Percentiles rank a stretch among this genome's conserved stretches.
Evolutionary conservation across 306 rosid species (phyloP).

Genomic region (Bauhinia variegata): DNA sequence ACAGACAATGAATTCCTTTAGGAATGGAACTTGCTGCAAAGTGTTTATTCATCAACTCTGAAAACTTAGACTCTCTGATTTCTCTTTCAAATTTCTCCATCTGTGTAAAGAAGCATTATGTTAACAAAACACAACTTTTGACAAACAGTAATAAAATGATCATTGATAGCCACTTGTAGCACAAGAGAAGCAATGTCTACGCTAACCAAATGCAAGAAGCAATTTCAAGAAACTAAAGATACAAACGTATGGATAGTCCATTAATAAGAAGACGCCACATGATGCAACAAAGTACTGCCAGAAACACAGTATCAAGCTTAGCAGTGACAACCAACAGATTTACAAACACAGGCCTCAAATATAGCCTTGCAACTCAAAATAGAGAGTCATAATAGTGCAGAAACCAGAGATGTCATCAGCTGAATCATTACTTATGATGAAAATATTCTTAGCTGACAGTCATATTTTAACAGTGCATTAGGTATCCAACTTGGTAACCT

Average conservation of each 20-base stretch:
- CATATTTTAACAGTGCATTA: slow-evolving; percentile 16
- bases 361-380: background rate
- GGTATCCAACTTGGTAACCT: slow-evolving; percentile 7
- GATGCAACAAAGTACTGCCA: background rate
- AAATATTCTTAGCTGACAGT: background rate
- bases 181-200: slow-evolving; percentile 4
- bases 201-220: slow-evolving; percentile 20
- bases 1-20: slow-evolving; percentile 90
- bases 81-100: slow-evolving; percentile 96
- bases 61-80: slow-evolving; percentile 75
- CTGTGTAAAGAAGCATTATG: slow-evolving; percentile 48
- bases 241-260: background rate
- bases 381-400: background rate
- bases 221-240: slow-evolving; percentile 14
- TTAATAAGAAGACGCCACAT: background rate
- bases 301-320: slow-evolving; percentile 14
- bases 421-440: background rate
- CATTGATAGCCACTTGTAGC: slow-evolving; percentile 14
- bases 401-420: slow-evolving; percentile 21
- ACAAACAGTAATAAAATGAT: slow-evolving; percentile 21
- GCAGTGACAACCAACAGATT: slow-evolving; percentile 3
- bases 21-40: slow-evolving; percentile 96
- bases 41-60: slow-evolving; percentile 94
- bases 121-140: slow-evolving; percentile 7
- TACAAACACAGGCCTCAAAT: slow-evolving; percentile 12